phyloP scores from a whole-genome alignment of 73 alveolate genomes.

The Diophrys sp. region DNA sequence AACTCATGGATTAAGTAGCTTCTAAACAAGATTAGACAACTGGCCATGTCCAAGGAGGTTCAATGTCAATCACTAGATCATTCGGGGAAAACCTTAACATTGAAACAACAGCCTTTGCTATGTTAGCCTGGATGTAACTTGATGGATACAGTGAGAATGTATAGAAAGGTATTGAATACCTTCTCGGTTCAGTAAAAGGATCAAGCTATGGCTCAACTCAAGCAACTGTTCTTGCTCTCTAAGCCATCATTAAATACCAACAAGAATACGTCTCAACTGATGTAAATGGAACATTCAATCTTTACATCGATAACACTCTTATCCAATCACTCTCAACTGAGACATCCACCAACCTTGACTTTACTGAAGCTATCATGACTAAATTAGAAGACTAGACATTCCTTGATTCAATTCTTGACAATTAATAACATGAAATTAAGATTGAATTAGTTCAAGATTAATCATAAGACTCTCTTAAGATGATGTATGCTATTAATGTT shows the following conservation, averaged over 20 bases:
- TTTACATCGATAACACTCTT: neutral
- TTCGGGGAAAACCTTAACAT: constrained; percentile 26
- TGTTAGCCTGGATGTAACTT: constrained; percentile 47
- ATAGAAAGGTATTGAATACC: constrained; percentile 36
- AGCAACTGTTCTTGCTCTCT: constrained; percentile 49
- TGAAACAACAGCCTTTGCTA: constrained; percentile 47
- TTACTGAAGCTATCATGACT: neutral
- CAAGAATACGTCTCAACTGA: constrained; percentile 17
- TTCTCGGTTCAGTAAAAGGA: constrained; percentile 22
- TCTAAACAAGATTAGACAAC: constrained; percentile 17
- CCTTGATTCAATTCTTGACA: too few relatives aligned
- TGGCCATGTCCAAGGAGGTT: constrained; percentile 40
- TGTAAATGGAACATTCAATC: constrained; percentile 37
- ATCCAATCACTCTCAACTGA: constrained; percentile 9
- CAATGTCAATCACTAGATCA: constrained; percentile 45
- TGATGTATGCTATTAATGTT: neutral
- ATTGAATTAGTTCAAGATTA: too few relatives aligned
- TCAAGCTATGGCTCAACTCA: constrained; percentile 60
- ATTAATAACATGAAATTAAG: too few relatives aligned
- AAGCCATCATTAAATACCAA: constrained; percentile 29
- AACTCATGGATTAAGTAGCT: too few relatives aligned
- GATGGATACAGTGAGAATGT: constrained; percentile 14
- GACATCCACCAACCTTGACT: neutral
- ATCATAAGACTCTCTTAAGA: neutral
- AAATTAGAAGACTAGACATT: neutral